Conservation (phyloP, 2,329 filamentous ascomycete species). For the Venturia oleaginea region DNA sequence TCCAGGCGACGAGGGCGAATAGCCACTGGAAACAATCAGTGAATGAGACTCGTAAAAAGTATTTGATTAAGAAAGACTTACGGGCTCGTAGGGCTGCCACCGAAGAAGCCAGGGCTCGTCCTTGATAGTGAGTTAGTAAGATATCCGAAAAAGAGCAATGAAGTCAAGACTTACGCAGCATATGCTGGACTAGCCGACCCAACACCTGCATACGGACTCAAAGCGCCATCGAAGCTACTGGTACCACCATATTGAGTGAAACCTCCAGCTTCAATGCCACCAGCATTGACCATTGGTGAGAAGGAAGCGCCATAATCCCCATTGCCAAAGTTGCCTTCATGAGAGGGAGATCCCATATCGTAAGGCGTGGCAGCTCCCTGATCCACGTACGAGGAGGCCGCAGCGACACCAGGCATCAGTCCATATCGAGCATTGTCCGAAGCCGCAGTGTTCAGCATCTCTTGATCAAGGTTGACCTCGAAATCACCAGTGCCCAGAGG, state of each 20-base stretch:
- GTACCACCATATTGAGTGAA: conserved; percentile 59
- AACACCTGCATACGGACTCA: conserved; percentile 58
- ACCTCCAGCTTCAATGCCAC: conserved; percentile 47
- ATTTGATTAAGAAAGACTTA: too few species aligned
- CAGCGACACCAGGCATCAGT: conserved; percentile 68
- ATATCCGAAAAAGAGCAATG: too few species aligned
- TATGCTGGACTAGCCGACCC: conserved; percentile 56
- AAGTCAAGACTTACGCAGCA: neutral
- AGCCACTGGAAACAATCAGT: too few species aligned
- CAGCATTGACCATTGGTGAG: conserved; percentile 68
- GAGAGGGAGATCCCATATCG: conserved; percentile 59
- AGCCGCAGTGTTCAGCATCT: conserved; percentile 91
- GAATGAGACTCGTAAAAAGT: too few species aligned
- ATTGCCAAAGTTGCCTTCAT: conserved; percentile 55
- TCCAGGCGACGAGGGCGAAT: conserved; percentile 32
- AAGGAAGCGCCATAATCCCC: conserved; percentile 50
- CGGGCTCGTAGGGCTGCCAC: conserved; percentile 61
- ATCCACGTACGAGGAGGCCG: conserved; percentile 60
- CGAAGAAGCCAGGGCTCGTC: conserved; percentile 59
- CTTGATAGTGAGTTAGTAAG: too few species aligned
- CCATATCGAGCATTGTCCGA: conserved; percentile 81
- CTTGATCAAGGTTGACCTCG: conserved; percentile 84
- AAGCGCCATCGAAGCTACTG: conserved; percentile 49
- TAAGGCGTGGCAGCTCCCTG: conserved; percentile 91
- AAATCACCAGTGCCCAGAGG: conserved; percentile 97